Evolutionary conservation across 2,329 filamentous ascomycete species (phyloP).

Genomic region (Elsinoe batatas): DNA sequence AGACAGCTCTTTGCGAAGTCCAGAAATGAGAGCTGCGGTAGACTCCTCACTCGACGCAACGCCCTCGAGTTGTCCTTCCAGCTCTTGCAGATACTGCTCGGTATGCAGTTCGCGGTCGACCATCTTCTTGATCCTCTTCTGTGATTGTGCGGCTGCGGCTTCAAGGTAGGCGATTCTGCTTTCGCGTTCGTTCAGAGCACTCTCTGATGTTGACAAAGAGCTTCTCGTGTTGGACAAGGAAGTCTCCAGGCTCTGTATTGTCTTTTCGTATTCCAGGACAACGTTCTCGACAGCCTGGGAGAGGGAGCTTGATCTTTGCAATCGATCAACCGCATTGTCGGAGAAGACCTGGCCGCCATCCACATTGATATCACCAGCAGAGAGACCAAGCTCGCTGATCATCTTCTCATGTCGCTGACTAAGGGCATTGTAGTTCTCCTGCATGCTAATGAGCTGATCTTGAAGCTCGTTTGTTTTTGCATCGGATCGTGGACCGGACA

Average conservation of each 20-base stretch:
- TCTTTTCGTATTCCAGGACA: constrained; percentile 96
- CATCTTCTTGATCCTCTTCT: constrained; percentile 81
- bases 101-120: constrained; percentile 86
- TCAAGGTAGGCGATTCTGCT: constrained; percentile 89
- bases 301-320: constrained; percentile 93
- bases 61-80: constrained; percentile 83
- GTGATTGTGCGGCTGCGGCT: constrained; percentile 81
- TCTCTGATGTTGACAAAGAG: constrained; percentile 75
- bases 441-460: constrained; percentile 81
- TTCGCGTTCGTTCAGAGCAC: constrained; percentile 80
- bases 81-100: constrained; percentile 82
- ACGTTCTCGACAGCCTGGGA: constrained; percentile 93
- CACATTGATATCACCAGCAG: constrained; percentile 54
- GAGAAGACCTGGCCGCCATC: constrained; percentile 41
- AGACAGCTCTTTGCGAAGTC: constrained; percentile 83
- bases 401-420: constrained; percentile 91
- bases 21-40: constrained; percentile 72
- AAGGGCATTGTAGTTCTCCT: constrained; percentile 88
- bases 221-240: constrained; percentile 81
- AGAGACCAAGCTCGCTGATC: constrained; percentile 85
- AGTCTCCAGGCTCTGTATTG: constrained; percentile 85
- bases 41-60: constrained; percentile 88
- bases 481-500: constrained; percentile 23
- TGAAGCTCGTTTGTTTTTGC: constrained; percentile 75
- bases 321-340: constrained; percentile 71